Evolutionary conservation across 2,329 filamentous ascomycete species (phyloP).

Genomic region (Epichloe scottii): DNA sequence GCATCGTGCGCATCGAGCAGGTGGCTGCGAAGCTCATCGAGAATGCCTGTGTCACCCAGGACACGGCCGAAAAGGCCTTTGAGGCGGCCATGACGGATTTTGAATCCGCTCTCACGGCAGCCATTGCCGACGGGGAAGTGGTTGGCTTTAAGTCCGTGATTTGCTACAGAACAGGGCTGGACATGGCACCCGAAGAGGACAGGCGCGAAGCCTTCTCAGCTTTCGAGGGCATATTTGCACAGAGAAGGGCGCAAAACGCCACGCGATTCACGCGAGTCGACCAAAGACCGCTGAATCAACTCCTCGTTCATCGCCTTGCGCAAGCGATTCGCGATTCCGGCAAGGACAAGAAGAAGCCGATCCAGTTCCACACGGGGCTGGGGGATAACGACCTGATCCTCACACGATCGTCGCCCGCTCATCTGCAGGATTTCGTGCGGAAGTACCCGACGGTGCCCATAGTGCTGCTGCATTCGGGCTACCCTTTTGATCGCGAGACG

Average conservation of each 20-base stretch:
- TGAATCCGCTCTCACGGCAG: slow-evolving; percentile 35
- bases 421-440: slow-evolving; percentile 61
- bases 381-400: slow-evolving; percentile 70
- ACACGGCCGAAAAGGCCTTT: slow-evolving; percentile 14
- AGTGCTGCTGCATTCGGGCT: slow-evolving; percentile 67
- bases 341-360: slow-evolving; percentile 46
- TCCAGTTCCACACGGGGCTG: slow-evolving; percentile 75
- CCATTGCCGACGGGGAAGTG: slow-evolving; percentile 52
- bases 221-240: slow-evolving; percentile 24
- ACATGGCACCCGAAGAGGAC: slow-evolving; percentile 36
- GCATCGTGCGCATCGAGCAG: slow-evolving; percentile 68
- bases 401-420: slow-evolving; percentile 57
- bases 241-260: slow-evolving; percentile 6
- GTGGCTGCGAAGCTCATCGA: slow-evolving; percentile 52
- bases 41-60: slow-evolving; percentile 24
- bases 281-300: slow-evolving; percentile 54
- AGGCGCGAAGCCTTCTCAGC: slow-evolving; percentile 27
- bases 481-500: slow-evolving; percentile 67
- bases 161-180: slow-evolving; percentile 66
- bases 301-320: slow-evolving; percentile 53
- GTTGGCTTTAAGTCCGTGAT: slow-evolving; percentile 75
- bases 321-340: slow-evolving; percentile 38
- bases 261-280: slow-evolving; percentile 41
- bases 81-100: slow-evolving; percentile 23
- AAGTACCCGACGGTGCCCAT: slow-evolving; percentile 58